These are phyloP conservation scores for Diatrype stigma DNA, from an alignment of 2,329 filamentous ascomycete genomes.

Conservation along the genomic window DNA sequence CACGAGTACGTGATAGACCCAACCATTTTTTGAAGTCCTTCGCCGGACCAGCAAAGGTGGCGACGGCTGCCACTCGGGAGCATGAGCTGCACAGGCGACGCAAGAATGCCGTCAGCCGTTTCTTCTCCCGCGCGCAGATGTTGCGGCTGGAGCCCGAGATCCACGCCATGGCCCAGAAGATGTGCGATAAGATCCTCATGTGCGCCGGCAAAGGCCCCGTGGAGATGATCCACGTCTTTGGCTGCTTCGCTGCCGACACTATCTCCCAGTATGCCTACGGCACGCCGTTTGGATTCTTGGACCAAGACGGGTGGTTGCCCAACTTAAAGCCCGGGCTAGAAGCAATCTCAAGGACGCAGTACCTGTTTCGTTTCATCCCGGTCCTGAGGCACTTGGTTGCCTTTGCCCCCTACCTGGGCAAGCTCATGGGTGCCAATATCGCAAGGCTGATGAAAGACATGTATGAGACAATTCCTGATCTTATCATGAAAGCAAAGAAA, in stretches of 20 bases:
- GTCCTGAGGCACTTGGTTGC: slow-evolving; percentile 19
- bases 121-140: slow-evolving; percentile 31
- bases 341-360: slow-evolving; percentile 16
- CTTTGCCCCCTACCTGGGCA: slow-evolving; percentile 9
- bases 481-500: background rate
- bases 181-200: slow-evolving; percentile 28
- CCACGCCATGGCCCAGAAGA: slow-evolving; percentile 8
- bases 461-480: background rate
- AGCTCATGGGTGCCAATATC: background rate
- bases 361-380: slow-evolving; percentile 22
- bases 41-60: slow-evolving; percentile 9
- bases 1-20: background rate
- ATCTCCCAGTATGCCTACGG: slow-evolving; percentile 36
- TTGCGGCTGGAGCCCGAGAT: slow-evolving; percentile 15
- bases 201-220: slow-evolving; percentile 20
- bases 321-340: slow-evolving; percentile 25
- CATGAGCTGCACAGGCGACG: slow-evolving; percentile 32
- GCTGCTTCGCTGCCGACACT: slow-evolving; percentile 36
- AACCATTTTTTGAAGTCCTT: too few species aligned
- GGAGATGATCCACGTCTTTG: slow-evolving; percentile 33
- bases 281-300: slow-evolving; percentile 29
- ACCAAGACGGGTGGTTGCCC: slow-evolving; percentile 31
- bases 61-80: slow-evolving; percentile 15
- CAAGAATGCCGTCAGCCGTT: slow-evolving; percentile 26
- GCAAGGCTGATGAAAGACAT: background rate